Evolutionary conservation across 768 basidiomycete genomes (phyloP), one percentile per base, ranked within the genome.

Genomic region (Boletus reticuloceps): DNA sequence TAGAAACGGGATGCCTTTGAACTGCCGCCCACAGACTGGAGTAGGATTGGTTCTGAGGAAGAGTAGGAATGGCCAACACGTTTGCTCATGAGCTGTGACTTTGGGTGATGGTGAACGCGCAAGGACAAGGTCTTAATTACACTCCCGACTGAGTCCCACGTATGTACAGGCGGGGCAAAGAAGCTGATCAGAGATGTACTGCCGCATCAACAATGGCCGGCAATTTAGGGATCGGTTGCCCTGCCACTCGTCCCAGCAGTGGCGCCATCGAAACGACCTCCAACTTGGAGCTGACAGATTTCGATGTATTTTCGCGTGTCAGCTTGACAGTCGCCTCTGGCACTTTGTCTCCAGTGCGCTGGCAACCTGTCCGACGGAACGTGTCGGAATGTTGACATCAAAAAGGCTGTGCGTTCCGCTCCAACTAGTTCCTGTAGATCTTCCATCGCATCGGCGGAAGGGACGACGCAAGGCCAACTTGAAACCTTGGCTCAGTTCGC

Each of bases 81-180:
- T 61, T 61, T 65, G 57, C 54, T 53, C 69, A 71, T 71, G 62
- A 19, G 46, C 56, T 50, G 48, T 13, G 34, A 36, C 34, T 11
- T 25, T 56, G 60, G 52, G 51, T 50, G 54, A 55, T 56, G 58
- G 56, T 64, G 47, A 49, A 58, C 39, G 66, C 43, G 58, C 37
- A 42, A 63, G 50, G 5, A 43, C 58, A 59, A 67, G 39, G 71
- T 55, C 61, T 64, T 58, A 58, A 69, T 71, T 69, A 55, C 69
- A 64, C 59, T 62, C 64, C 67, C 64, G 64, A 60, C 63, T 7
- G 61, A 69, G 69, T 72, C 69, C 69, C 69, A 71, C 69, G 69
- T 65, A 70, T 72, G 69, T 71, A 70, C 71, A 55, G 59, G 52
- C 63, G 64, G 68, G 69, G 68, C 59, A 65, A 70, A 55, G 67